These are phyloP conservation scores for Colletotrichum tropicicola DNA, from an alignment of 2,329 filamentous ascomycete genomes.

Conservation along the genomic window DNA sequence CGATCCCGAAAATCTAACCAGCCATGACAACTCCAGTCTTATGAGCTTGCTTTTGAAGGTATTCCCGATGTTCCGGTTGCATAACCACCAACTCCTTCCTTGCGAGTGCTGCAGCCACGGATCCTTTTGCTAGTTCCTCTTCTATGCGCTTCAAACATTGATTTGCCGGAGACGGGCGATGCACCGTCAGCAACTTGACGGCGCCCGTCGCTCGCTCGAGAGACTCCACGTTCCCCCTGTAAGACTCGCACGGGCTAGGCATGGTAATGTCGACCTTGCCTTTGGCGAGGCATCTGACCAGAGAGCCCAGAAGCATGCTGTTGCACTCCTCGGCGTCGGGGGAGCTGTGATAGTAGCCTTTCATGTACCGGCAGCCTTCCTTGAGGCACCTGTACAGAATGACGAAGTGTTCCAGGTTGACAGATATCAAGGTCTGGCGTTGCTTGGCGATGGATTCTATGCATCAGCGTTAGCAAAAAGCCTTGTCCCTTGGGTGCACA, in stretches of 20 bases:
- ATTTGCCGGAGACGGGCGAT: slow-evolving; percentile 18
- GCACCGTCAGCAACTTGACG: slow-evolving; percentile 26
- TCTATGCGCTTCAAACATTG: slow-evolving; percentile 27
- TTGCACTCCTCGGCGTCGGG: slow-evolving; percentile 27
- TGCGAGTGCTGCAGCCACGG: background rate
- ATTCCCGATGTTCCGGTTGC: slow-evolving; percentile 6
- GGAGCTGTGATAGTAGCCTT: slow-evolving; percentile 28
- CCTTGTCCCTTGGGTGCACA: too few species aligned
- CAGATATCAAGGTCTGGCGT: slow-evolving; percentile 7
- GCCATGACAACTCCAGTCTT: slow-evolving; percentile 21
- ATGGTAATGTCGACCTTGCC: slow-evolving; percentile 23
- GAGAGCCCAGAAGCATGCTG: slow-evolving; percentile 26
- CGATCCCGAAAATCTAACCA: background rate
- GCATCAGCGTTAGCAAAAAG: background rate
- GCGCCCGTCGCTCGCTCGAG: slow-evolving; percentile 11
- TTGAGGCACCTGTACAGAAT: slow-evolving; percentile 26
- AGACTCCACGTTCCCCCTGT: slow-evolving; percentile 11
- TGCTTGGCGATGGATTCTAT: slow-evolving; percentile 22
- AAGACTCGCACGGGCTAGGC: slow-evolving; percentile 16
- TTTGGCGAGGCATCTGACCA: slow-evolving; percentile 15
- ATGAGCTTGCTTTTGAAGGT: slow-evolving; percentile 16
- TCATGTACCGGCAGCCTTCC: slow-evolving; percentile 26
- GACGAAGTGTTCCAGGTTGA: slow-evolving; percentile 20
- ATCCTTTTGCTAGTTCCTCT: slow-evolving; percentile 19
- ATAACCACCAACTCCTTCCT: slow-evolving; percentile 11